Conservation (phyloP, 108 stramenopile species). For the Parietichytrium sp. region DNA sequence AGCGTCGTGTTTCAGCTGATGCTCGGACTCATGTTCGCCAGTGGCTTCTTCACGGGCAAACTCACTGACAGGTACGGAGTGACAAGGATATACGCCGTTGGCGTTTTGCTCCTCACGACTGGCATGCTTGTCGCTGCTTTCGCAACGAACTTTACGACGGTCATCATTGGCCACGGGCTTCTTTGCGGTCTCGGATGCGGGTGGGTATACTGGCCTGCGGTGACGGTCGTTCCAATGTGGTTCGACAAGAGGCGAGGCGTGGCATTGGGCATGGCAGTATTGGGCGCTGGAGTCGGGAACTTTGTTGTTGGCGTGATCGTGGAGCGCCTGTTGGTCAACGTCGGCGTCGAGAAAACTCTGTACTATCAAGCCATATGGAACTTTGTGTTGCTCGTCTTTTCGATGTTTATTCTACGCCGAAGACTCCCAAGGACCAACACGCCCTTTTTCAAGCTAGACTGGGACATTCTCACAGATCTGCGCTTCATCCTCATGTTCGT, state of each 20-base stretch:
- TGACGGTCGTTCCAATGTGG: slow-evolving; percentile 33
- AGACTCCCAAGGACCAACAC: not conserved
- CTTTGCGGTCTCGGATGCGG: not conserved
- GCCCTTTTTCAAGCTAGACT: not conserved
- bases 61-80: not conserved
- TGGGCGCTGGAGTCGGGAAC: slow-evolving; percentile 27
- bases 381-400: not conserved
- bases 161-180: not conserved
- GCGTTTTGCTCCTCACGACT: not conserved
- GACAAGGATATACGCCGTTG: not conserved
- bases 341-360: not conserved
- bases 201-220: slow-evolving; percentile 7
- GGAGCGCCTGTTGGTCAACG: not conserved
- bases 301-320: slow-evolving; percentile 31
- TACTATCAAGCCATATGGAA: not conserved
- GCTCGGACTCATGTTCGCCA: not conserved
- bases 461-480: not conserved
- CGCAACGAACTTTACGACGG: not conserved
- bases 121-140: slow-evolving; percentile 11
- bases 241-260: slow-evolving; percentile 1
- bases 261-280: not conserved
- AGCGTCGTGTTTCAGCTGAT: not conserved
- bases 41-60: not conserved
- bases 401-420: slow-evolving; percentile 21
- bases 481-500: not conserved